Conservation (phyloP, 2,329 filamentous ascomycete species). For the Graphilbum sp. region DNA sequence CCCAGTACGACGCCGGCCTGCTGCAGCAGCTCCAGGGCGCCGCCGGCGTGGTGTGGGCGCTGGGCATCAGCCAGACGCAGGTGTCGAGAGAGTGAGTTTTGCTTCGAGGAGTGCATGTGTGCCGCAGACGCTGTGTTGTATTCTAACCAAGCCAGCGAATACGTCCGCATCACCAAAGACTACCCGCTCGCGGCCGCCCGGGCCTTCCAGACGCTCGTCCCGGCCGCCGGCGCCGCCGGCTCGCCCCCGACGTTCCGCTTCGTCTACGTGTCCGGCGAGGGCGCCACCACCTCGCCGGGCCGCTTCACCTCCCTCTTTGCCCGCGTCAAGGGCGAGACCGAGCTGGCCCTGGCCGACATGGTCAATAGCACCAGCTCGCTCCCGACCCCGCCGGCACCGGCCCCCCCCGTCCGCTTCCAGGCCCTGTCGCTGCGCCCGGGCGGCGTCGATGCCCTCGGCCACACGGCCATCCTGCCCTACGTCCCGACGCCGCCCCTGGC, state of each 20-base stretch:
- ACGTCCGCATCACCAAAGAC: constrained; percentile 50
- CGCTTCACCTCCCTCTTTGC: constrained; percentile 40
- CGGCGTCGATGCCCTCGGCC: constrained; percentile 34
- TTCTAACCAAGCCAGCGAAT: constrained; percentile 27
- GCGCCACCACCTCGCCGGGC: constrained; percentile 40
- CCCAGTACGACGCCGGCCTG: constrained; percentile 37
- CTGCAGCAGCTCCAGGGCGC: constrained; percentile 46
- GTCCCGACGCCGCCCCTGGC: constrained; percentile 11
- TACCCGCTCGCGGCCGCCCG: constrained; percentile 34
- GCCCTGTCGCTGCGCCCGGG: constrained; percentile 42
- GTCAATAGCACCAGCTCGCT: constrained; percentile 14
- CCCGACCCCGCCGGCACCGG: too few relatives aligned
- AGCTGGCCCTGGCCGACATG: constrained; percentile 40
- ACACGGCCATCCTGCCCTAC: constrained; percentile 25
- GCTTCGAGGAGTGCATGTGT: too few relatives aligned
- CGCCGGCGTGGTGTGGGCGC: constrained; percentile 56
- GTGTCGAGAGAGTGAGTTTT: constrained; percentile 39
- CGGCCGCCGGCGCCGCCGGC: constrained; percentile 15
- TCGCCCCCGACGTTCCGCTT: constrained; percentile 54
- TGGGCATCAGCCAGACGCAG: constrained; percentile 45
- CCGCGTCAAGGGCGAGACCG: constrained; percentile 50
- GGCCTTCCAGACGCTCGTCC: constrained; percentile 23
- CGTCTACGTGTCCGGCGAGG: constrained; percentile 51
- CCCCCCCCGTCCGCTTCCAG: constrained; percentile 22
- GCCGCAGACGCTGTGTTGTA: too few relatives aligned